Base-by-base conservation (phyloP, 2,329 filamentous ascomycete species). In the Penicillium concentricum region DNA sequence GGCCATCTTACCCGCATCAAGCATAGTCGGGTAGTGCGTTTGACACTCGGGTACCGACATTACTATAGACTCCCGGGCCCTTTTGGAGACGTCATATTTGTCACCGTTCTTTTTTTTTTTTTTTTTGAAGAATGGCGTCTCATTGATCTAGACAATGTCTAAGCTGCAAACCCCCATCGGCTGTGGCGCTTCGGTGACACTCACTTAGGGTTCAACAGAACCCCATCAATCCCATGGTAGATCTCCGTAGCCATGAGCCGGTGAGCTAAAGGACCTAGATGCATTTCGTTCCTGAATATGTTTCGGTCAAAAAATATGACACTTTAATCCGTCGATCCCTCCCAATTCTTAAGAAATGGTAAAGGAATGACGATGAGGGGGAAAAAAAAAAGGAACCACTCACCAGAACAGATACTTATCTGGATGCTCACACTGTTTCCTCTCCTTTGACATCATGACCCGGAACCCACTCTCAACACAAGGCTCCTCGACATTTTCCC, bases 351-450 rank as follows among this genome's bases (percentile, higher is more conserved):
- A 41, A 30, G 34, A 37, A 59, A 56, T 56, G 22, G 38, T 50
- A 56, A 28, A 2, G 18, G 15, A 16, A 41, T 8, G 35, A 15
- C 6, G 45, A 35, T n/a, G n/a, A n/a, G n/a, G 12, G 9, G 24
- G 24, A 26, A 7, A 15, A 6, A 15, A 44, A 6, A 26, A 34
- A 49, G 13, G 20, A 22, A 12, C 22, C 41, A 59, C 71, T 69
- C 66, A 76, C 76, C 74, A 75, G 62, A 77, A 76, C 37, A 76
- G 65, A 63, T 72, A 75, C 55, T 72, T 74, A 28, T 74, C 68
- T 28, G 75, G 73, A 51, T 68, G 58, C 49, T 67, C 67, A 64
- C 74, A 76, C 59, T 32, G 51, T 57, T 57, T 62, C 47, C 64
- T 65, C 49, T 62, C 55, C 56, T 65, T 67, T 67, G 69, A 71